Conservation (phyloP, 1,284 basidiomycete genomes). For the Dichomitus squalens region DNA sequence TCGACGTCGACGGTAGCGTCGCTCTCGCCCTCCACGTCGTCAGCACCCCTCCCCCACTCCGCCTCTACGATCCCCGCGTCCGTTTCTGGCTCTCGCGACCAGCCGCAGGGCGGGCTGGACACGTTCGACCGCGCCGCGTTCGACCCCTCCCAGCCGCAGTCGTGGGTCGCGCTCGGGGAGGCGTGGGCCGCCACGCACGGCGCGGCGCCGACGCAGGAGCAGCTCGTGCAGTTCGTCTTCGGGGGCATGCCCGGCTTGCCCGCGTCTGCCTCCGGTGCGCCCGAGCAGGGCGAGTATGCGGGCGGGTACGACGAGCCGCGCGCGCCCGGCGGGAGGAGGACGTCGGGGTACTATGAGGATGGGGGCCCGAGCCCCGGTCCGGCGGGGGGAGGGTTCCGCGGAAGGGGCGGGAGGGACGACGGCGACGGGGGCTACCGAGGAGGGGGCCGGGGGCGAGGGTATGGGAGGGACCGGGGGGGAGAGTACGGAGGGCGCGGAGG, state of each 20-base stretch:
- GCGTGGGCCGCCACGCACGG: constrained; percentile 73
- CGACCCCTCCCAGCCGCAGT: constrained; percentile 66
- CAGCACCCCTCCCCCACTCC: neutral
- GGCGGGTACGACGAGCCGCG: constrained; percentile 1
- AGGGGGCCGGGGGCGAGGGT: neutral
- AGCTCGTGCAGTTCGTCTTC: constrained; percentile 74
- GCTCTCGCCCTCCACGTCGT: constrained; percentile 7
- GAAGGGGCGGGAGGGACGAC: constrained; percentile 18
- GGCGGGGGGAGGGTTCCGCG: neutral
- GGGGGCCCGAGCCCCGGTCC: neutral
- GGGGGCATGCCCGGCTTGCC: constrained; percentile 22
- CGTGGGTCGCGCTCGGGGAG: constrained; percentile 76
- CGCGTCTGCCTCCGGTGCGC: constrained; percentile 4
- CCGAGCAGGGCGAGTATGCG: neutral
- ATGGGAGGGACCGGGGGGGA: constrained; percentile 16
- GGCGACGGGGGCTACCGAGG: neutral
- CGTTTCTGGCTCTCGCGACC: neutral
- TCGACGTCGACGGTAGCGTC: constrained; percentile 3
- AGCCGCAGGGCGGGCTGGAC: constrained; percentile 45
- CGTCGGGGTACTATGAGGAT: neutral
- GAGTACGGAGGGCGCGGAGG: constrained; percentile 14
- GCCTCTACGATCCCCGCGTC: constrained; percentile 5
- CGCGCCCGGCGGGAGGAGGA: neutral
- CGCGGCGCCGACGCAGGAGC: constrained; percentile 64
- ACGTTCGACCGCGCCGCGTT: constrained; percentile 69